Base-by-base conservation (phyloP, 306 rosid genomes). In the Lablab purpureus region DNA sequence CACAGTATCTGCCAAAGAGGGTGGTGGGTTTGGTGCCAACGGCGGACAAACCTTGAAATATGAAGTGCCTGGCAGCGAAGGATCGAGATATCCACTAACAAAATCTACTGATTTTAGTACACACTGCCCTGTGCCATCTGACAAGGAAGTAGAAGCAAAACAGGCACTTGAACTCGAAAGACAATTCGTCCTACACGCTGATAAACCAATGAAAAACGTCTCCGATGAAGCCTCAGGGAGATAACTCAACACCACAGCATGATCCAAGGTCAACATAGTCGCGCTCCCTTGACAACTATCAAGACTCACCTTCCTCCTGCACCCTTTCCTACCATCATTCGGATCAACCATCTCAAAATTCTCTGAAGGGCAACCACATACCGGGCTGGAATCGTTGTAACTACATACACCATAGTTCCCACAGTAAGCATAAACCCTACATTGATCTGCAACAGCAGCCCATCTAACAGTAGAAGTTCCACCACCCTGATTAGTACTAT, bases 401-500 rank as follows among this genome's bases (percentile, higher is more conserved):
- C 90, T 84, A 56, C 97, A 93, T 13, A 93, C 81, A 3, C 96
- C 92, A 64, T 88, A 74, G 77, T 79, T 68, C 37, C 97, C 97
- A 76, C 97, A 93, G 66, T 88, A 91, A 3, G 90, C 94, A 59
- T 72, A 93, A 59, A 93, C 91, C 67, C 81, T 34, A 79, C 97
- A 93, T 52, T 91, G 93, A 73, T 91, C 88, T 17, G 67, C 10
- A 52, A 91, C 88, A 71, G 97, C 94, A 47, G 90, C 80, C 97
- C 96, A 93, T 78, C 83, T 79, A 54, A 51, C 71, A 52, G 36
- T 67, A 51, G 36, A 4, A 28, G 5, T 73, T 32, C 88, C 87
- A 70, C 90, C 84, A 70, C 84, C 89, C 59, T 37, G 68, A 71
- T 28, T 71, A 64, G 88, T 70, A 19, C 91, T 84, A 77, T 84